Base-by-base conservation (phyloP, 805 yeast species). In the Ogataea siamensis region DNA sequence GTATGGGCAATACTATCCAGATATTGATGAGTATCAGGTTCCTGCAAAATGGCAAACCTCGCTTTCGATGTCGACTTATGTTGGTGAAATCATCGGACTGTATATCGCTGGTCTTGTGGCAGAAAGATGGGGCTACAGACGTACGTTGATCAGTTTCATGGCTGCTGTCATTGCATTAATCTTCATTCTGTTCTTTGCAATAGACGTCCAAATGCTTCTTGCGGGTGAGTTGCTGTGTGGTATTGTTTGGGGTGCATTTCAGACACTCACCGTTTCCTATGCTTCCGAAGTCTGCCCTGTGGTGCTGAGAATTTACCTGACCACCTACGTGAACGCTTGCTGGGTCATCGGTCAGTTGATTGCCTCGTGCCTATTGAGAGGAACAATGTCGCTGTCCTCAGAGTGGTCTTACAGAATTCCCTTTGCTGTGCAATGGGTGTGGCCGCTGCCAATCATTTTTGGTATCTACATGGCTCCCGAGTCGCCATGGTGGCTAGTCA, bases 311-410 rank as follows among this genome's bases (percentile, higher is more conserved):
- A 60, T 64, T 32, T 70, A 70, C 46, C 57, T 76, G 36, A 68
- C 80, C 13, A 65, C 78, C 4, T 70, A 63, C 40, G 70, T 71
- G 41, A 74, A 74, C 54, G 49, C 71, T 34, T 71, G 78, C 51
- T 76, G 78, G 78, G 70, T 70, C 25, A 52, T 73, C 43, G 85
- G 85, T 25, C 82, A 77, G 51, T 61, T 79, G 24, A 58, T 78
- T 40, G 66, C 76, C 6, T 57, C 77, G 8, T 79, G 83, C 40
- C 72, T 78, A 11, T 57, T 67, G 47, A 64, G 62, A 44, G 50
- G 47, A 7, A 27, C 37, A 13, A 15, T 28, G 14, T 20, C 20
- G 23, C 8, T 23, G 10, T 12, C 13, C n/a, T 29, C 25, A 1
- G 49, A 63, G 13, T 50, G 66, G 62, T 70, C 77, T 5, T 78